Conservation (phyloP, 106 monocot genomes). For the Dioscorea zingiberensis region DNA sequence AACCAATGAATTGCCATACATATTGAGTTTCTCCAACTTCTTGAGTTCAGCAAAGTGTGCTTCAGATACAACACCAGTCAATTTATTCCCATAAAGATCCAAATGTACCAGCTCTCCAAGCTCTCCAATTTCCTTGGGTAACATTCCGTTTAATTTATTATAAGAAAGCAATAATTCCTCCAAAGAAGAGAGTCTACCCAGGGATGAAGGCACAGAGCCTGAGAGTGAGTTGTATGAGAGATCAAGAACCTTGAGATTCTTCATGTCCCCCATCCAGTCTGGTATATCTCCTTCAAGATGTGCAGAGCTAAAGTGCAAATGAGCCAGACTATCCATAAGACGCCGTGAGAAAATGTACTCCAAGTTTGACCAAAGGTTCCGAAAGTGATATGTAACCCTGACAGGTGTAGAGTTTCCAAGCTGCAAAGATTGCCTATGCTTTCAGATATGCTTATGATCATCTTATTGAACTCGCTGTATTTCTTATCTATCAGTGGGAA, state of each 20-base stretch:
- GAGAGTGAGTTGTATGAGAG: neutral
- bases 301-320: neutral
- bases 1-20: constrained; percentile 16
- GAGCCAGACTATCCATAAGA: neutral
- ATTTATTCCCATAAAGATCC: neutral
- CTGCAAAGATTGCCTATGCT: neutral
- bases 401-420: neutral
- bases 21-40: neutral
- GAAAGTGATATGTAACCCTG: neutral
- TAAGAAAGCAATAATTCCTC: neutral
- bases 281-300: neutral
- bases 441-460: neutral
- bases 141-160: neutral
- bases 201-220: neutral
- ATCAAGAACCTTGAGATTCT: constrained; percentile 1
- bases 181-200: neutral
- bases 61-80: constrained; percentile 11
- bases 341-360: neutral
- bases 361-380: neutral
- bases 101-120: neutral
- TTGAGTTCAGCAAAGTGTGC: neutral
- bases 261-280: neutral
- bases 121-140: constrained; percentile 3
- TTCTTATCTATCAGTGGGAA: too few species aligned
- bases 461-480: too few species aligned